These are phyloP conservation scores for Ascochyta fabae DNA, from an alignment of 2,329 filamentous ascomycete species.

Conservation along the genomic window DNA sequence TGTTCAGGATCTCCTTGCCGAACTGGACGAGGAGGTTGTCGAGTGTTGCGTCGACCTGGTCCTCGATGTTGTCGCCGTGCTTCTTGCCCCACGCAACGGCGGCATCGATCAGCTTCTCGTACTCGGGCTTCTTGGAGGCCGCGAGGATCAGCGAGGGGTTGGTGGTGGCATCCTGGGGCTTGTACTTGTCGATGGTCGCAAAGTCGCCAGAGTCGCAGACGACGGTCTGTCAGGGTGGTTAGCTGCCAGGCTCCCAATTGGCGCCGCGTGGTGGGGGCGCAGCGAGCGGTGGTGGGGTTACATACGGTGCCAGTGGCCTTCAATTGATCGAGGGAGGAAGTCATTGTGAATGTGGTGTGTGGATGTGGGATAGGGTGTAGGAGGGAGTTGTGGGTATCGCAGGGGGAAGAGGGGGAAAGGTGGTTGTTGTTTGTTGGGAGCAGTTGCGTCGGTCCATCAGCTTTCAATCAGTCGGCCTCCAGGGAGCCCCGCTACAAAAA, in stretches of 20 bases:
- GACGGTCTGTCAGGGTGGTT: constrained; percentile 69
- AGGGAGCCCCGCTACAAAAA: constrained; percentile 30
- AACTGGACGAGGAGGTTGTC: constrained; percentile 97
- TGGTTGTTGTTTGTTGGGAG: constrained; percentile 29
- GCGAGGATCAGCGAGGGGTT: constrained; percentile 99
- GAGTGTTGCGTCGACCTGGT: constrained; percentile 86
- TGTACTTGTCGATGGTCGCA: constrained; percentile 96
- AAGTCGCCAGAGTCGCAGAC: constrained; percentile 93
- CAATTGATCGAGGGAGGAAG: constrained; percentile 92
- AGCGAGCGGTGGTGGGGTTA: constrained; percentile 46
- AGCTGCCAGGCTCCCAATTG: constrained; percentile 7
- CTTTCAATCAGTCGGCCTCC: constrained; percentile 33
- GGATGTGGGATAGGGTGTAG: not conserved
- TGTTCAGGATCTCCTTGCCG: constrained; percentile 94
- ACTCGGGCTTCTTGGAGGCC: constrained; percentile 97
- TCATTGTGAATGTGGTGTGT: constrained; percentile 62
- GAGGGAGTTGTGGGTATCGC: constrained; percentile 1
- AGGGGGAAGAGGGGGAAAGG: constrained; percentile 4
- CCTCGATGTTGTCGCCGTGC: constrained; percentile 69
- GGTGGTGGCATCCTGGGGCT: constrained; percentile 99
- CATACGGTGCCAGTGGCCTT: constrained; percentile 95
- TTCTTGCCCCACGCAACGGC: constrained; percentile 87
- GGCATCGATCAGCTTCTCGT: constrained; percentile 86
- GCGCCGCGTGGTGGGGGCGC: constrained; percentile 6
- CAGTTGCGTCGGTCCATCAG: constrained; percentile 25